phyloP scores from a whole-genome alignment of 768 basidiomycete genomes.

The Cantharellus anzutake region DNA sequence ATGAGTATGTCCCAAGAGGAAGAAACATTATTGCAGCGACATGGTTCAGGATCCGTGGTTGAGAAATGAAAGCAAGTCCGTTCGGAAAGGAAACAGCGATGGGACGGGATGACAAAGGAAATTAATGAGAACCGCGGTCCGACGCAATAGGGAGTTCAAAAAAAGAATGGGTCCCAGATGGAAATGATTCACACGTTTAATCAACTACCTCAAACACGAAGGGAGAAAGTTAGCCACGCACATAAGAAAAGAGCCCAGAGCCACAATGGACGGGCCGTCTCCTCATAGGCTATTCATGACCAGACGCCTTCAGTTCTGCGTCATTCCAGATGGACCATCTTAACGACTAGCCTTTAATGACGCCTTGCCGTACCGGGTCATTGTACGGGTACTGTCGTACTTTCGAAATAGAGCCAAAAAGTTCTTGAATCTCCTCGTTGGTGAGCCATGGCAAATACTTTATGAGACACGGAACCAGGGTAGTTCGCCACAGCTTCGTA shows the following conservation, averaged over 20 bases:
- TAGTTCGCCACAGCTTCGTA: constrained; percentile 44
- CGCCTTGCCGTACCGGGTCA: constrained; percentile 42
- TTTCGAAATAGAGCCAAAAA: constrained; percentile 39
- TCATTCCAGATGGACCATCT: background rate
- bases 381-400: constrained; percentile 30
- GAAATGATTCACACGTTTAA: too few relatives aligned
- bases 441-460: constrained; percentile 33
- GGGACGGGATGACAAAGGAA: too few relatives aligned
- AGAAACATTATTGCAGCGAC: too few relatives aligned
- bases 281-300: constrained; percentile 25
- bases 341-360: constrained; percentile 26
- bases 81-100: constrained; percentile 26
- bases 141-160: too few relatives aligned
- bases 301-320: background rate
- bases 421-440: constrained; percentile 22
- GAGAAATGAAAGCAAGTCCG: too few relatives aligned
- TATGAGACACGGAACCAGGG: constrained; percentile 44
- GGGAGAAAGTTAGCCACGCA: constrained; percentile 21
- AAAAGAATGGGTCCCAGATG: too few relatives aligned
- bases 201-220: constrained; percentile 17
- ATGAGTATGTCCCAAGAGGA: constrained; percentile 61
- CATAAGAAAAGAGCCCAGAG: background rate
- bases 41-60: too few relatives aligned
- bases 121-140: too few relatives aligned
- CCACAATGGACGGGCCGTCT: constrained; percentile 22